These are phyloP conservation scores for Trichothecium sympodiale DNA, from an alignment of 2,329 filamentous ascomycete species.

Conservation along the genomic window DNA sequence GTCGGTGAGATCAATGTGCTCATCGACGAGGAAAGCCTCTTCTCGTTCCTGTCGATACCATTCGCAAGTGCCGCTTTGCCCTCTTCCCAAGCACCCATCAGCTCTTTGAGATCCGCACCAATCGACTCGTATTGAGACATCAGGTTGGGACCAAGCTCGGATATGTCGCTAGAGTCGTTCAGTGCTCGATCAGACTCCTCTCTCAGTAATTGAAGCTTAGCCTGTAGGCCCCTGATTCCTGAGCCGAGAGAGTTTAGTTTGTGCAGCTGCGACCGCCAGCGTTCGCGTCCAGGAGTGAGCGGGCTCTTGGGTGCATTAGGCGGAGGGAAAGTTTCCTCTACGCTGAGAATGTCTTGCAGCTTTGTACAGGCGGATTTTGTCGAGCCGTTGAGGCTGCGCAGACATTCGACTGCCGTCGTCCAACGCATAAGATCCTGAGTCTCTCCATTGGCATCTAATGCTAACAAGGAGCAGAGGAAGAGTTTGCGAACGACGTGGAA, in stretches of 20 bases:
- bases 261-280: slow-evolving; percentile 75
- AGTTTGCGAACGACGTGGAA: slow-evolving; percentile 74
- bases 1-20: slow-evolving; percentile 48
- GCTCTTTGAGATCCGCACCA: slow-evolving; percentile 68
- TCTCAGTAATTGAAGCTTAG: slow-evolving; percentile 82
- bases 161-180: slow-evolving; percentile 60
- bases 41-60: slow-evolving; percentile 73
- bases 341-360: slow-evolving; percentile 58
- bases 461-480: slow-evolving; percentile 78
- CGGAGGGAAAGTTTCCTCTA: slow-evolving; percentile 59
- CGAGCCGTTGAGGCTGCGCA: slow-evolving; percentile 51
- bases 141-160: slow-evolving; percentile 66
- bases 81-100: slow-evolving; percentile 78
- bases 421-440: slow-evolving; percentile 68
- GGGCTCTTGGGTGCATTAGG: slow-evolving; percentile 47
- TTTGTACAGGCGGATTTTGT: slow-evolving; percentile 53
- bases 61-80: slow-evolving; percentile 74
- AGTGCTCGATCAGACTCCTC: slow-evolving; percentile 78
- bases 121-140: slow-evolving; percentile 93
- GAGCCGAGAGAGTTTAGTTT: slow-evolving; percentile 83
- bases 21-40: slow-evolving; percentile 50
- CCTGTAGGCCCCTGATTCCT: slow-evolving; percentile 83
- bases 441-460: slow-evolving; percentile 72
- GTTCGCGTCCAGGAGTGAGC: slow-evolving; percentile 65
- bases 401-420: slow-evolving; percentile 65